Percentiles rank a stretch among this genome's conserved stretches.
Evolutionary conservation across 768 basidiomycete genomes (phyloP).

Genomic region (Tephrocybe rancida): DNA sequence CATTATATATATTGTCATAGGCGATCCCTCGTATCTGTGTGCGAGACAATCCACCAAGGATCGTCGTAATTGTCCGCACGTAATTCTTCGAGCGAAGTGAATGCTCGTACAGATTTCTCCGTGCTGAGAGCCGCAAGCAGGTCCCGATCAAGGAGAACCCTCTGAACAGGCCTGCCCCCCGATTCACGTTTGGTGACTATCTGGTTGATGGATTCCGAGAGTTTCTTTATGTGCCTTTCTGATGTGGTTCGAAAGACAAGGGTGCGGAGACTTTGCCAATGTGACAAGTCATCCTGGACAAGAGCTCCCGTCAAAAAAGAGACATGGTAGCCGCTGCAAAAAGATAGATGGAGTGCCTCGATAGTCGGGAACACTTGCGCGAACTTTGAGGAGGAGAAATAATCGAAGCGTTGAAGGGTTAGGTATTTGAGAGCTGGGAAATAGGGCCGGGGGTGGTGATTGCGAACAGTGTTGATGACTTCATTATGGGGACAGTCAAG

Average conservation of each 20-base stretch:
- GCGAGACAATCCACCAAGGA: constrained; percentile 30
- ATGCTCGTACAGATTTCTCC: constrained; percentile 2
- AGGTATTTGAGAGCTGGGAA: constrained; percentile 36
- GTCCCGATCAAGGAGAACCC: constrained; percentile 32
- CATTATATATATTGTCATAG: background rate
- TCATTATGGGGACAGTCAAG: constrained; percentile 27
- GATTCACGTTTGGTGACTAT: constrained; percentile 19
- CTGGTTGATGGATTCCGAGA: constrained; percentile 18
- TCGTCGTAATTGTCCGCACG: constrained; percentile 27
- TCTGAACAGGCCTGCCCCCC: constrained; percentile 19
- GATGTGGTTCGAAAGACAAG: constrained; percentile 30
- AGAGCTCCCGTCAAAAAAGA: constrained; percentile 20
- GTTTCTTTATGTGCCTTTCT: constrained; percentile 21
- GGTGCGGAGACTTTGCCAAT: constrained; percentile 25
- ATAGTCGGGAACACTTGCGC: constrained; percentile 30
- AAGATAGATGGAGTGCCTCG: constrained; percentile 32
- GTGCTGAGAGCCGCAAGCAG: constrained; percentile 15
- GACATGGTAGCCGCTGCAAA: constrained; percentile 22
- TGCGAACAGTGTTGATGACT: constrained; percentile 3
- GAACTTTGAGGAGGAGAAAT: constrained; percentile 19
- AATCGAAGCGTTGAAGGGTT: constrained; percentile 27
- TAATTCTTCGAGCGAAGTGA: constrained; percentile 19
- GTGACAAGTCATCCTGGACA: constrained; percentile 11
- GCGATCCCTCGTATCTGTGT: constrained; percentile 10
- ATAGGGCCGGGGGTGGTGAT: constrained; percentile 12